Evolutionary conservation across 1,139 yeast genomes (phyloP), one percentile per base, ranked within the genome.

Genomic region (Suhomyces terraborum): DNA sequence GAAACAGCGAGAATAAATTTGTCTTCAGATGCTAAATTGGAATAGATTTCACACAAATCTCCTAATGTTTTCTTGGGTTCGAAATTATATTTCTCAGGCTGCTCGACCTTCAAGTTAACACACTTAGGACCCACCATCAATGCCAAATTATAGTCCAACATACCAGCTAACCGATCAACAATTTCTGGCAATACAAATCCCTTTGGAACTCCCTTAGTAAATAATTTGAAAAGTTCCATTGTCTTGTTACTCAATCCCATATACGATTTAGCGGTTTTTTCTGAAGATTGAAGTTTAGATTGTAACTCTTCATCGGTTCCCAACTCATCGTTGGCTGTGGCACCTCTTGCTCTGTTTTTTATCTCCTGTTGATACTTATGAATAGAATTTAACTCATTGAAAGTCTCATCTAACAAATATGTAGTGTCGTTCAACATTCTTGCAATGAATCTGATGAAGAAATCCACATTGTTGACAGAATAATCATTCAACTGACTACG

Each of bases 101-200:
- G 77, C 46, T 77, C 75, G 20, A 93, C 98, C 61, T 88, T 88
- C 52, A 93, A 75, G 45, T 86, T 89, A 9, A 93, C 79, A 66
- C 96, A 91, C 58, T 86, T 86, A 12, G 98, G 97, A 0, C 99
- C 99, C 17, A 91, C 98, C 65, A 93, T 72, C 8, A 93, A 88
- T 32, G 82, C 87, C 48, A 93, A 69, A 60, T 93, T 93, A 64
- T 91, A 93, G 66, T 93, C 87, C 59, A 93, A 70, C 99, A 93
- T 93, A 35, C 96, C 89, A 0, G 98, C 96, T 47, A 93, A 70
- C 61, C 98, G 77, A 54, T 88, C 96, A 32, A 93, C 96, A 54
- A 93, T 82, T 66, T 94, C 98, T 1, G 88, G 82, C 36, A 88
- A 83, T 4, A 84, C 82, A 65, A 93, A 94, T 0, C 96, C 94